These are phyloP conservation scores for Caryopteris hybrid DNA, from an alignment of 305 asterid genomes.

Conservation along the genomic window DNA sequence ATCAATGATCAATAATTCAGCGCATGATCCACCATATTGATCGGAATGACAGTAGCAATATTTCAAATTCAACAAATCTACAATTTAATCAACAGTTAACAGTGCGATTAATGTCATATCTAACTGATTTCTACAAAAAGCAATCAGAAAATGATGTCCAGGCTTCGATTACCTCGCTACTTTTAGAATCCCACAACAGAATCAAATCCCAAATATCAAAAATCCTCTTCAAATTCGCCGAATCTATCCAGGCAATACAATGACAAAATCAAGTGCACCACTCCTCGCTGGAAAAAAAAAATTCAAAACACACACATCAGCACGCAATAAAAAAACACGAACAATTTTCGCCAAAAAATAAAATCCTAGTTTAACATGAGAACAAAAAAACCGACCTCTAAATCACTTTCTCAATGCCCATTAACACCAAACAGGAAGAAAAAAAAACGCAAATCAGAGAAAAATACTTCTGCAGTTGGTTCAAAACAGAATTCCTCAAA, in stretches of 20 bases:
- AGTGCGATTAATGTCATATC: neutral
- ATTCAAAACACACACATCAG: slow-evolving; percentile 12
- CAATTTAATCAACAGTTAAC: neutral
- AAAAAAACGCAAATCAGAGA: slow-evolving; percentile 12
- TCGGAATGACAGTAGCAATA: neutral
- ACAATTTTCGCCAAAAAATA: neutral
- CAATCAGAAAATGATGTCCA: slow-evolving; percentile 1
- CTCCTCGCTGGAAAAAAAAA: slow-evolving; percentile 11
- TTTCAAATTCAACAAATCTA: slow-evolving; percentile 14
- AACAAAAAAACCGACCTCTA: slow-evolving; percentile 1
- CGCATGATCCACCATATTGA: slow-evolving; percentile 10
- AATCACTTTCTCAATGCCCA: slow-evolving; percentile 13
- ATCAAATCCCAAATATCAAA: slow-evolving; percentile 19
- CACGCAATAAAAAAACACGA: slow-evolving; percentile 3
- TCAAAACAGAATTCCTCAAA: slow-evolving; percentile 13
- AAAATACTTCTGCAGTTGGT: slow-evolving; percentile 17
- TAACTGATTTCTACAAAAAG: slow-evolving; percentile 8
- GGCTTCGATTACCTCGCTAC: slow-evolving; percentile 12
- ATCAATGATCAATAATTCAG: slow-evolving; percentile 11
- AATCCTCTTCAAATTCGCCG: slow-evolving; percentile 15
- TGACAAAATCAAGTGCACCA: slow-evolving; percentile 13
- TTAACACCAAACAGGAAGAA: neutral
- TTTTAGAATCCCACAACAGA: slow-evolving; percentile 11
- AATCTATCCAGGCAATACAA: slow-evolving; percentile 24
- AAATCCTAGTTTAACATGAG: neutral